Base-by-base conservation (phyloP, 2,329 filamentous ascomycete species). In the Sclerotinia spermophila region DNA sequence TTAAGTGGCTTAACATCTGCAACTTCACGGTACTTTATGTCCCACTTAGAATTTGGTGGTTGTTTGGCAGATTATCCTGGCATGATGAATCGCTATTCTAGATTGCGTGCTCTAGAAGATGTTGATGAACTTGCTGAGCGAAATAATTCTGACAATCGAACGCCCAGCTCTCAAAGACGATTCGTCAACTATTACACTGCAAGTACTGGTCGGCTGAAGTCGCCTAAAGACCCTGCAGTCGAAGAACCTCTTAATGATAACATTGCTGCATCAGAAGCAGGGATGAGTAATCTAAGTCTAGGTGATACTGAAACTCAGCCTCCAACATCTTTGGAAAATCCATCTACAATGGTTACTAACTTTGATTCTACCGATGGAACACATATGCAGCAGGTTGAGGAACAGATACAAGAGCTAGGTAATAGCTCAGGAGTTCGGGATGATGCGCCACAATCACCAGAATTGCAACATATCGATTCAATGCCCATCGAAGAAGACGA, bases 181-280 rank as follows among this genome's bases (percentile, higher is more conserved):
- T 97, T 97, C 76, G 85, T 93, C 71, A 97, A 97, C 78, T 97
- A 97, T 79, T 97, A 95, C 78, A 97, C 94, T 1, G 86, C 92
- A n/a, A 94, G 92, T 74, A 90, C 91, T 15, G 94, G 94, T 5
- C 85, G 88, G 71, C 85, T 86, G 2, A 94, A 91, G 75, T 79
- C 80, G 69, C 79, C 80, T 21, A 83, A 84, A 73, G 73, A 73
- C 61, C 74, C 68, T 38, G 58, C 71, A 71, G 72, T 42, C 17
- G 71, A 71, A 51, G 71, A 70, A 62, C 65, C 67, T 15, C 75
- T 71, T 44, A 60, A 73, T 35, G 73, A 76, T 61, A 73, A 68
- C n/a, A 33, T 67, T 48, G 30, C 68, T 10, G 67, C 74, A 59
- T 64, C 74, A 13, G 73, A 76, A 53, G 60, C 64, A 44, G 75